These are phyloP conservation scores for Metarhizium brunneum DNA, from an alignment of 2,329 filamentous ascomycete species.

Conservation along the genomic window DNA sequence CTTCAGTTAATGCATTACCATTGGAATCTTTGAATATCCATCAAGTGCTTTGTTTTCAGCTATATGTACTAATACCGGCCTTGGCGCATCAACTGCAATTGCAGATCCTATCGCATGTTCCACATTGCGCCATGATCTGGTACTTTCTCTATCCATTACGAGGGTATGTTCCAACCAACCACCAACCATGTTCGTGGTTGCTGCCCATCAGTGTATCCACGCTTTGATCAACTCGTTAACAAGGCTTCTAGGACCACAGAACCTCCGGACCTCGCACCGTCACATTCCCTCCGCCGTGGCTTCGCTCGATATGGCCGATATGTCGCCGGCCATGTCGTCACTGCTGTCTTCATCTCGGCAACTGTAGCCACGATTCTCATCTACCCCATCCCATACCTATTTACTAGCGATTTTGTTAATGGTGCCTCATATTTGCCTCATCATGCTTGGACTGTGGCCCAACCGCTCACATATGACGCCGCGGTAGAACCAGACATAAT, in stretches of 20 bases:
- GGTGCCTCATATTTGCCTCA: conserved; percentile 64
- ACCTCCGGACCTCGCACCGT: conserved; percentile 54
- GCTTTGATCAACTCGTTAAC: background rate
- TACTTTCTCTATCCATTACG: conserved; percentile 9
- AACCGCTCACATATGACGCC: conserved; percentile 46
- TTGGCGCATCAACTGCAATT: too few species aligned
- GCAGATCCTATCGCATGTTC: background rate
- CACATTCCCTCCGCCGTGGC: conserved; percentile 54
- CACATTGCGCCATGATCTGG: conserved; percentile 1
- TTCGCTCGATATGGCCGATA: conserved; percentile 63
- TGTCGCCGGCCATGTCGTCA: conserved; percentile 63
- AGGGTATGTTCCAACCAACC: conserved; percentile 1
- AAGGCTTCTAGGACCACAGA: conserved; percentile 55
- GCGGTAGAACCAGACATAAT: conserved; percentile 57
- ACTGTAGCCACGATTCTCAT: conserved; percentile 59
- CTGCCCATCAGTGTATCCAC: background rate
- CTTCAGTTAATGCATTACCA: background rate
- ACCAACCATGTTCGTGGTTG: background rate
- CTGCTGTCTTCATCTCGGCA: conserved; percentile 66
- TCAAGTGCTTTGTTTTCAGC: too few species aligned
- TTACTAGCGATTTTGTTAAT: conserved; percentile 61
- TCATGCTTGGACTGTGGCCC: conserved; percentile 73
- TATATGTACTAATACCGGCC: too few species aligned
- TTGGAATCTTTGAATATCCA: too few species aligned
- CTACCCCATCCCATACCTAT: conserved; percentile 68